These are phyloP conservation scores for Plenodomus biglobosus DNA, from an alignment of 2,329 filamentous ascomycete species.

Conservation along the genomic window DNA sequence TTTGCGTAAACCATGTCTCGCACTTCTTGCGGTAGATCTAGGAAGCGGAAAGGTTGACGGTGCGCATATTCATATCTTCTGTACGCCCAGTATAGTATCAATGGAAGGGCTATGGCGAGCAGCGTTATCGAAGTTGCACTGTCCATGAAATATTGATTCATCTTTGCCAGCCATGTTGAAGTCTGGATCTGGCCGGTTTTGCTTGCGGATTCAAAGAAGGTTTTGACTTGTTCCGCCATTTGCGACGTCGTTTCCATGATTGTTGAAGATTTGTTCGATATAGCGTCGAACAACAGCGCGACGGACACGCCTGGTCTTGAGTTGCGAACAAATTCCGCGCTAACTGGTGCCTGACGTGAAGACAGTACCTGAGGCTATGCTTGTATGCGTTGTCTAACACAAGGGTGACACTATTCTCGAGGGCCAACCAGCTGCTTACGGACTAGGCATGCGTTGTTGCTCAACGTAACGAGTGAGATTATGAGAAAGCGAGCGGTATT, in stretches of 20 bases:
- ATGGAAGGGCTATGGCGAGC: slow-evolving; percentile 13
- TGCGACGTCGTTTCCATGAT: not conserved
- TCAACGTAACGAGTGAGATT: not conserved
- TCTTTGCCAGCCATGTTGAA: not conserved
- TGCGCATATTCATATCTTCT: slow-evolving; percentile 7
- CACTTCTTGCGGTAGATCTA: slow-evolving; percentile 36
- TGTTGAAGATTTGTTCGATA: not conserved
- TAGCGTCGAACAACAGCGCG: not conserved
- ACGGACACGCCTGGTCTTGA: not conserved
- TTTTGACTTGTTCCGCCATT: not conserved
- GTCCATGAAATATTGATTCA: not conserved
- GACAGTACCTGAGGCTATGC: no score
- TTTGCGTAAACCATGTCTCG: slow-evolving; percentile 39
- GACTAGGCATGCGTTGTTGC: not conserved
- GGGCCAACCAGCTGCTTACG: not conserved
- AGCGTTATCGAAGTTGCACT: slow-evolving; percentile 1
- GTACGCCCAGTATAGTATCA: slow-evolving; percentile 1
- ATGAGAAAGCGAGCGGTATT: not conserved
- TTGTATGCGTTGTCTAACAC: not conserved
- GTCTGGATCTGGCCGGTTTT: not conserved
- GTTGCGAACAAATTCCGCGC: not conserved
- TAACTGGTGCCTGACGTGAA: not conserved
- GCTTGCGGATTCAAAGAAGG: not conserved
- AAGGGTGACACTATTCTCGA: not conserved
- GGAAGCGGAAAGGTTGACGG: slow-evolving; percentile 29